Base-by-base conservation (phyloP, 2,329 filamentous ascomycete species). In the Exophiala sideris region DNA sequence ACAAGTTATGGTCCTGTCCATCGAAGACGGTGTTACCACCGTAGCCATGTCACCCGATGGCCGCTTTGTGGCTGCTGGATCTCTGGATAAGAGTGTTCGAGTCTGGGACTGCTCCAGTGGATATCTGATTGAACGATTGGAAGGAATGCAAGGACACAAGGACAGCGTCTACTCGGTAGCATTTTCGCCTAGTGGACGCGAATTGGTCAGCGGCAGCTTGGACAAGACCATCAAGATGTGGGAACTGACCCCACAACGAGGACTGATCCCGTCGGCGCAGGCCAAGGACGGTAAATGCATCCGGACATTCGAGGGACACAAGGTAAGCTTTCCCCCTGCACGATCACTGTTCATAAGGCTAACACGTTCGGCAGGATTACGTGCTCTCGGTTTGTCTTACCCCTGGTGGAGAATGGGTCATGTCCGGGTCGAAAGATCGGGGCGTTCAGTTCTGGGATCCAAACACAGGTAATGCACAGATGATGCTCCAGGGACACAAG, bases 191-290 rank as follows among this genome's bases (percentile, higher is more conserved):
- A 92, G 88, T 65, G 92, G 92, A 58, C 88, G 91, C 65, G 89
- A 95, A 63, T 85, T 99, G 38, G 92, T 97, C 67, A 95, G 88
- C 66, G 94, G 94, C 60, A 95, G 88, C 79, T 77, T 97, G 64
- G 94, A 99, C 71, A 95, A 95, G 79, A 97, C 92, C 0, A 97
- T 97, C 79, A 96, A 96, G 79, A 95, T 97, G 87, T 99, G 94
- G 91, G 91, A 96, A 76, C 81, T 99, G 47, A 86, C 82, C 51
- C 82, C 87, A 18, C 83, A 86, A 41, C 82, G 88, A 64, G 79
- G 79, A 63, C 82, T 85, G 65, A 80, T 85, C 55, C 79, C 83
- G 44, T 83, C 81, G 67, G 79, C 82, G 41, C 83, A 80, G 32
- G 81, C 86, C 7, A 95, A 94, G 77, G 87, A 88, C 34, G 92